These are phyloP conservation scores for Pascua guehoae DNA, from an alignment of 1,284 basidiomycete species.

Conservation along the genomic window DNA sequence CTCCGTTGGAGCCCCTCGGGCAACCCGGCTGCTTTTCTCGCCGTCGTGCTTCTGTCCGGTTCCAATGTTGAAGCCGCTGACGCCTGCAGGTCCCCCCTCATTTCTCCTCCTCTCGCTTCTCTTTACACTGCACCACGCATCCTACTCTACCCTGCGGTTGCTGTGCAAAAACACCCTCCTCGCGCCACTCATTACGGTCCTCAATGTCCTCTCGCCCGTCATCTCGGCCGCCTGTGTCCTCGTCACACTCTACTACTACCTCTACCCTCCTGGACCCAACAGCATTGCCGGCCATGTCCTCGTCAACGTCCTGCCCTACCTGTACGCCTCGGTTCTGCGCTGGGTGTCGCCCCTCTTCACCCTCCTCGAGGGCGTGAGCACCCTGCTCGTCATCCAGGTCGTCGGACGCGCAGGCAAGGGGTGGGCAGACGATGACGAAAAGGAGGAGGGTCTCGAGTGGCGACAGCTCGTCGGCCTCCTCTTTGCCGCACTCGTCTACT, in stretches of 20 bases:
- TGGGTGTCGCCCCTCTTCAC: constrained; percentile 49
- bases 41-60: neutral
- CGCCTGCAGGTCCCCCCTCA: constrained; percentile 40
- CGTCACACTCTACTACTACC: constrained; percentile 41
- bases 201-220: constrained; percentile 43
- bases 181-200: constrained; percentile 42
- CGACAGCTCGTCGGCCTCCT: constrained; percentile 46
- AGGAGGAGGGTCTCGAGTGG: constrained; percentile 48
- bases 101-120: constrained; percentile 50
- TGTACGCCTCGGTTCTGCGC: constrained; percentile 45
- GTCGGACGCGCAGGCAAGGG: constrained; percentile 47
- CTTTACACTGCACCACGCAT: constrained; percentile 45
- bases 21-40: constrained; percentile 7
- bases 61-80: constrained; percentile 7
- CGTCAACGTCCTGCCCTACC: constrained; percentile 42
- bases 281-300: constrained; percentile 28
- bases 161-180: constrained; percentile 43
- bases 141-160: constrained; percentile 47
- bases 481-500: constrained; percentile 44
- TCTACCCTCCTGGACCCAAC: constrained; percentile 29
- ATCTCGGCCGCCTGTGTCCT: constrained; percentile 37
- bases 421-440: constrained; percentile 49
- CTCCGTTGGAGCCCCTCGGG: neutral
- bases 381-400: constrained; percentile 47
- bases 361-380: constrained; percentile 46